These are phyloP conservation scores for Fusarium subtropicale DNA, from an alignment of 2,329 filamentous ascomycete genomes.

Conservation along the genomic window DNA sequence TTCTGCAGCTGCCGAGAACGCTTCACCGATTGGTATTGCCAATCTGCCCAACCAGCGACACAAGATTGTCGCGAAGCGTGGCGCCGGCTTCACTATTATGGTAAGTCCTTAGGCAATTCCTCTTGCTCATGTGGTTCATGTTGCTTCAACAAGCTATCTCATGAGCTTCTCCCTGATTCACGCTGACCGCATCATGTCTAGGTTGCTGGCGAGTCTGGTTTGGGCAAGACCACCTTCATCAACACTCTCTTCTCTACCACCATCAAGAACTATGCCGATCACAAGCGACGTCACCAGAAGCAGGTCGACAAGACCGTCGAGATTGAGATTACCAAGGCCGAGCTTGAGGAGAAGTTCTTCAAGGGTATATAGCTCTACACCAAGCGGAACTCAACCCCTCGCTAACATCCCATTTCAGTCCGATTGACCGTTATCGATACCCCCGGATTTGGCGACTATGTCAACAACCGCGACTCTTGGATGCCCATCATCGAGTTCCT, in stretches of 20 bases:
- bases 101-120: slow-evolving; percentile 61
- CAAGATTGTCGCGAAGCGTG: slow-evolving; percentile 83
- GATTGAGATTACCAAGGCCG: slow-evolving; percentile 99
- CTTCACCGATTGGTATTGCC: slow-evolving; percentile 78
- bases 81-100: slow-evolving; percentile 99
- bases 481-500: slow-evolving; percentile 99
- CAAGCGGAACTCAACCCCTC: slow-evolving; percentile 5
- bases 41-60: slow-evolving; percentile 80
- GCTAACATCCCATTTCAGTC: slow-evolving; percentile 66
- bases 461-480: slow-evolving; percentile 99
- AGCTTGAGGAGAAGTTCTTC: slow-evolving; percentile 99
- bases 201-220: slow-evolving; percentile 97
- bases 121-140: neutral
- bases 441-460: slow-evolving; percentile 98
- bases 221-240: slow-evolving; percentile 99
- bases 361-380: slow-evolving; percentile 81
- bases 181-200: slow-evolving; percentile 53
- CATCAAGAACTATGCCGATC: slow-evolving; percentile 99
- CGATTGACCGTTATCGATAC: slow-evolving; percentile 99
- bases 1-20: slow-evolving; percentile 68
- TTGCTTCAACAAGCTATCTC: neutral
- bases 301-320: slow-evolving; percentile 99
- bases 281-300: slow-evolving; percentile 99
- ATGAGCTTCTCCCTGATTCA: slow-evolving; percentile 4
- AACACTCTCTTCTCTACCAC: slow-evolving; percentile 99